Percentiles rank a stretch among this genome's conserved stretches.
Conservation (phyloP, 805 yeast genomes). For the Nakazawaea peltata region DNA sequence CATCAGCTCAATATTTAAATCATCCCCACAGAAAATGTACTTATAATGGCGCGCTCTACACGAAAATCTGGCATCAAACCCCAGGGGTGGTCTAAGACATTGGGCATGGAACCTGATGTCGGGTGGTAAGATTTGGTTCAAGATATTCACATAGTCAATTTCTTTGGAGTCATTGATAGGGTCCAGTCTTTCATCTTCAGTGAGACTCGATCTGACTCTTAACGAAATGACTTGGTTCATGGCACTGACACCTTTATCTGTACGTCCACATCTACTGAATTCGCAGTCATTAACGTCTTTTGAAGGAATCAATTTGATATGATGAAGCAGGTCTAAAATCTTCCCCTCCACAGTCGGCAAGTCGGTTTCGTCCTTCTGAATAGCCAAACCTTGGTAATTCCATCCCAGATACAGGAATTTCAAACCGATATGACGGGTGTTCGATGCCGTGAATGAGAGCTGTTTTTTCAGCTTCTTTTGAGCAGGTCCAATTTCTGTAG, state of each 20-base stretch:
- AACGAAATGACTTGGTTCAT: slow-evolving; percentile 89
- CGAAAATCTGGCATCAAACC: slow-evolving; percentile 89
- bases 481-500: neutral
- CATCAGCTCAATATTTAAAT: slow-evolving; percentile 63
- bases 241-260: slow-evolving; percentile 96
- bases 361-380: slow-evolving; percentile 68
- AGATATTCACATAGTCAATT: slow-evolving; percentile 63
- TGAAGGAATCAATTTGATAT: slow-evolving; percentile 56
- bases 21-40: slow-evolving; percentile 58
- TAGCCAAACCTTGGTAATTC: slow-evolving; percentile 87
- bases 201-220: slow-evolving; percentile 60
- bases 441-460: slow-evolving; percentile 60
- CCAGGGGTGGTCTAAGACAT: slow-evolving; percentile 73
- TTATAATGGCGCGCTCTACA: slow-evolving; percentile 82
- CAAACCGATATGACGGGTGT: slow-evolving; percentile 66
- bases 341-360: slow-evolving; percentile 82
- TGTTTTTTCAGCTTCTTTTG: slow-evolving; percentile 27
- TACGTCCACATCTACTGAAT: slow-evolving; percentile 89
- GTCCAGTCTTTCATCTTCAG: slow-evolving; percentile 52
- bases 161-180: slow-evolving; percentile 56
- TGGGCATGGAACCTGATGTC: slow-evolving; percentile 81
- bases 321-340: slow-evolving; percentile 62
- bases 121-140: slow-evolving; percentile 71
- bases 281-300: slow-evolving; percentile 53
- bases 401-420: slow-evolving; percentile 88